Evolutionary conservation across 257 asterid species (phyloP).

Genomic region (Galeopsis tetrahit): DNA sequence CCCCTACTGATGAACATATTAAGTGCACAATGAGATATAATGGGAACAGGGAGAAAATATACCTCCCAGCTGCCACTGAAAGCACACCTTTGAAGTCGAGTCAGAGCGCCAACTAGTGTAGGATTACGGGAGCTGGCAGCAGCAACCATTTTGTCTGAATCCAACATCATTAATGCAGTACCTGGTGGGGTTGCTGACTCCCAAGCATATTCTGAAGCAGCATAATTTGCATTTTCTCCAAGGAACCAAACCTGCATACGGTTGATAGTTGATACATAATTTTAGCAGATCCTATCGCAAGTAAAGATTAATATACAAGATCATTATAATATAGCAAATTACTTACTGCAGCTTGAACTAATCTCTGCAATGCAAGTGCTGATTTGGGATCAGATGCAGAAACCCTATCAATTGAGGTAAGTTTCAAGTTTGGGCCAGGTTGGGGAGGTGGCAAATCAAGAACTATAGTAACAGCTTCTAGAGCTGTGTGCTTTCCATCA

Average conservation of each 20-base stretch:
- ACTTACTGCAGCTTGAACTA: conserved; percentile 93
- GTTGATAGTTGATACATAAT: background rate
- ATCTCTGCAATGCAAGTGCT: conserved; percentile 82
- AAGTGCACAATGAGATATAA: background rate
- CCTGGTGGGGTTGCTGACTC: conserved; percentile 96
- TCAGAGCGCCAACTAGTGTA: conserved; percentile 85
- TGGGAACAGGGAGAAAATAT: conserved; percentile 21
- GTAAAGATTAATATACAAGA: conserved; percentile 22
- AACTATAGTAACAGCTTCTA: conserved; percentile 87
- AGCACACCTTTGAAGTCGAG: conserved; percentile 91
- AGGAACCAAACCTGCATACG: conserved; percentile 82
- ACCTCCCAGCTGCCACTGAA: conserved; percentile 98
- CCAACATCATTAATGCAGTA: conserved; percentile 93
- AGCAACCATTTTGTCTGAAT: conserved; percentile 94
- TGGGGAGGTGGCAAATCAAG: conserved; percentile 94
- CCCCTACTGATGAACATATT: background rate
- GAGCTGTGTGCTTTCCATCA: conserved; percentile 86
- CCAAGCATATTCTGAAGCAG: conserved; percentile 96
- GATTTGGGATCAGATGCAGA: conserved; percentile 91
- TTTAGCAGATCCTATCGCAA: background rate
- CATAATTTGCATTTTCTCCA: conserved; percentile 94
- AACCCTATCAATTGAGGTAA: conserved; percentile 74
- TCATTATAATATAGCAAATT: conserved; percentile 19
- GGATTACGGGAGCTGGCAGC: conserved; percentile 99
- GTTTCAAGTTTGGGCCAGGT: conserved; percentile 69